Evolutionary conservation across 2,329 filamentous ascomycete genomes (phyloP).

Genomic region (Tolypocladium tropicale): DNA sequence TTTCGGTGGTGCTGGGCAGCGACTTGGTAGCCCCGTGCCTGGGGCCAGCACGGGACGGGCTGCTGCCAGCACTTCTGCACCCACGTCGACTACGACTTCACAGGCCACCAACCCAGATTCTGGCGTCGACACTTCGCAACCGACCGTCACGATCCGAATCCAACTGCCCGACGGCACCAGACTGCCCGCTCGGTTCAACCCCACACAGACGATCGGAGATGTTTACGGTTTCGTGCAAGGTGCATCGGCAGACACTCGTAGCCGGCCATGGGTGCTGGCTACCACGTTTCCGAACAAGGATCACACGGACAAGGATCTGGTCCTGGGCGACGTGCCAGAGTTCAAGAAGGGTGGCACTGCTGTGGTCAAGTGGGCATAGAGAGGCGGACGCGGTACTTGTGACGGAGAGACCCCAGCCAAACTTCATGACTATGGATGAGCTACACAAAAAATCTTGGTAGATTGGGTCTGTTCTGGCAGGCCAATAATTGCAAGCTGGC

Average conservation of each 20-base stretch:
- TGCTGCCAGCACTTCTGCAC: slow-evolving; percentile 12
- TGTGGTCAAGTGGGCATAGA: slow-evolving; percentile 48
- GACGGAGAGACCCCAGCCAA: neutral
- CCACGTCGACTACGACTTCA: slow-evolving; percentile 20
- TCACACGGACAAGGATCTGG: slow-evolving; percentile 54
- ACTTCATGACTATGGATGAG: neutral
- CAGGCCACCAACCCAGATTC: slow-evolving; percentile 22
- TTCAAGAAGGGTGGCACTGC: slow-evolving; percentile 57
- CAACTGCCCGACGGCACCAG: slow-evolving; percentile 70
- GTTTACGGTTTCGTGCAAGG: slow-evolving; percentile 65
- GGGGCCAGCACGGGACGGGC: slow-evolving; percentile 30
- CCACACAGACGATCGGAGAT: slow-evolving; percentile 65
- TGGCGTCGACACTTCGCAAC: slow-evolving; percentile 52
- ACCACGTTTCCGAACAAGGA: slow-evolving; percentile 81
- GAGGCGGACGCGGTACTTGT: neutral
- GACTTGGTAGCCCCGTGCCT: slow-evolving; percentile 69
- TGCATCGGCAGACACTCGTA: slow-evolving; percentile 46
- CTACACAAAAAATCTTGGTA: neutral
- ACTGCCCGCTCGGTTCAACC: slow-evolving; percentile 73
- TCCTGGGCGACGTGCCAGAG: slow-evolving; percentile 50
- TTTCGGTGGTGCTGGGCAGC: slow-evolving; percentile 60
- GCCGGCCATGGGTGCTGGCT: slow-evolving; percentile 61
- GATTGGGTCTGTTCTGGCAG: neutral
- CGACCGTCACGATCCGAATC: slow-evolving; percentile 61
- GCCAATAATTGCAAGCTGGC: neutral